Percentiles rank a stretch among this genome's conserved stretches.
These are phyloP conservation scores for Trichoderma atrobrunneum DNA, from an alignment of 2,329 filamentous ascomycete species.

Conservation along the genomic window DNA sequence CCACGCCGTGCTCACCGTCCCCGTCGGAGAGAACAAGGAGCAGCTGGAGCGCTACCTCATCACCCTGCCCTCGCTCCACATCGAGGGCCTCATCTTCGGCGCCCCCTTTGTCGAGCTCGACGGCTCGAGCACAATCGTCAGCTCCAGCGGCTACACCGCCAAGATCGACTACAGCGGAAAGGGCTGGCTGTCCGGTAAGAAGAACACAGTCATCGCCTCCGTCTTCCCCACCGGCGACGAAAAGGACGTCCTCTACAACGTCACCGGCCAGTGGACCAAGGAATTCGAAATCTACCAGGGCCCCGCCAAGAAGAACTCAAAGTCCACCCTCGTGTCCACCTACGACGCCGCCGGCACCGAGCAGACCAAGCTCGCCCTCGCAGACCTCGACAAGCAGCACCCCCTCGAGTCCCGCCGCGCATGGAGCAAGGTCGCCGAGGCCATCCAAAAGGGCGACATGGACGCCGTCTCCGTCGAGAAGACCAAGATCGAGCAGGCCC, in stretches of 20 bases:
- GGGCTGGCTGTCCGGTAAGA: slow-evolving; percentile 93
- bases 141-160: slow-evolving; percentile 79
- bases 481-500: slow-evolving; percentile 83
- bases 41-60: slow-evolving; percentile 76
- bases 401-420: slow-evolving; percentile 83
- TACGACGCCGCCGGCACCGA: slow-evolving; percentile 58
- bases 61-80: slow-evolving; percentile 85
- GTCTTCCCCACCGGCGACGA: slow-evolving; percentile 69
- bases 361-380: slow-evolving; percentile 67
- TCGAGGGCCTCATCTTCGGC: slow-evolving; percentile 85
- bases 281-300: slow-evolving; percentile 74
- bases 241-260: slow-evolving; percentile 74
- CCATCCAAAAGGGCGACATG: slow-evolving; percentile 80
- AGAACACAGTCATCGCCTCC: slow-evolving; percentile 80
- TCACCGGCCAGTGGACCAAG: slow-evolving; percentile 88
- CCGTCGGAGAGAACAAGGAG: slow-evolving; percentile 38
- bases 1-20: slow-evolving; percentile 78
- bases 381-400: slow-evolving; percentile 75
- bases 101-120: slow-evolving; percentile 90
- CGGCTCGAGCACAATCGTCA: slow-evolving; percentile 78
- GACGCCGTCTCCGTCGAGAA: slow-evolving; percentile 77
- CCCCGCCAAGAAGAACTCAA: slow-evolving; percentile 47
- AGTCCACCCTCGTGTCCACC: slow-evolving; percentile 50
- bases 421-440: slow-evolving; percentile 81
- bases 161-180: slow-evolving; percentile 92